A percentile compares a stretch with the other conserved stretches of the same genome.
Conservation (phyloP, 495 filamentous ascomycete genomes). For the Beverwykella pulmonaria region DNA sequence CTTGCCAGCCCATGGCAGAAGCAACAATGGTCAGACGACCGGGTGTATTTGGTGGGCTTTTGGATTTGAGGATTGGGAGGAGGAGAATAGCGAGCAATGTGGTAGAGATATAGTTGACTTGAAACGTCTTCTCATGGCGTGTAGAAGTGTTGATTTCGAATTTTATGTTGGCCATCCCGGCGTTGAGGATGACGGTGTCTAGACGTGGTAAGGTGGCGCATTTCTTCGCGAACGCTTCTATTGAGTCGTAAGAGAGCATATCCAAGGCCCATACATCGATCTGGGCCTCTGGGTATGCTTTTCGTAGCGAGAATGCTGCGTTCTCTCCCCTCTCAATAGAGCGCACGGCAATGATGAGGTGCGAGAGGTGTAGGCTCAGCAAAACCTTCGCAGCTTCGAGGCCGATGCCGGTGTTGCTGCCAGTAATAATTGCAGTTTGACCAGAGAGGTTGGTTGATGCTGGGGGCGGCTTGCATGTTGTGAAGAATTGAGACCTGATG, state of each 20-base stretch:
- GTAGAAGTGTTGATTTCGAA: not conserved
- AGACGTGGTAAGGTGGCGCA: conserved; percentile 44
- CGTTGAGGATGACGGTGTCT: conserved; percentile 50
- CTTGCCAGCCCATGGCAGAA: conserved; percentile 17
- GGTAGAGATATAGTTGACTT: conserved; percentile 26
- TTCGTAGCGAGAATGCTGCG: not conserved
- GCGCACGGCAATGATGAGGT: conserved; percentile 3
- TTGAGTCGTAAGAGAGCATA: conserved; percentile 43
- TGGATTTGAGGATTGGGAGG: conserved; percentile 11
- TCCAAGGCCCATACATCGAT: conserved; percentile 48
- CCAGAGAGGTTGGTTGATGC: conserved; percentile 3
- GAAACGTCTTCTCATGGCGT: conserved; percentile 14
- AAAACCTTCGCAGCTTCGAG: not conserved
- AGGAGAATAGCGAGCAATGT: conserved; percentile 16
- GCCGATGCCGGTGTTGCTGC: conserved; percentile 3
- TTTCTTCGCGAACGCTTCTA: conserved; percentile 44
- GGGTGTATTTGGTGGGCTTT: not conserved
- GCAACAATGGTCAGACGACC: conserved; percentile 13
- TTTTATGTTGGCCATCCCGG: conserved; percentile 37
- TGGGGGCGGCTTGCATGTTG: not conserved
- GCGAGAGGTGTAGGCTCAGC: not conserved
- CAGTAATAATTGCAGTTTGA: conserved; percentile 5
- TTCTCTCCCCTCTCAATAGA: conserved; percentile 1
- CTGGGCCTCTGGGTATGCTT: not conserved
- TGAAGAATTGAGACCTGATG: not conserved